These are phyloP conservation scores for Axilococcus clingmanii DNA, from an alignment of 139 green algal genomes.

Conservation along the genomic window DNA sequence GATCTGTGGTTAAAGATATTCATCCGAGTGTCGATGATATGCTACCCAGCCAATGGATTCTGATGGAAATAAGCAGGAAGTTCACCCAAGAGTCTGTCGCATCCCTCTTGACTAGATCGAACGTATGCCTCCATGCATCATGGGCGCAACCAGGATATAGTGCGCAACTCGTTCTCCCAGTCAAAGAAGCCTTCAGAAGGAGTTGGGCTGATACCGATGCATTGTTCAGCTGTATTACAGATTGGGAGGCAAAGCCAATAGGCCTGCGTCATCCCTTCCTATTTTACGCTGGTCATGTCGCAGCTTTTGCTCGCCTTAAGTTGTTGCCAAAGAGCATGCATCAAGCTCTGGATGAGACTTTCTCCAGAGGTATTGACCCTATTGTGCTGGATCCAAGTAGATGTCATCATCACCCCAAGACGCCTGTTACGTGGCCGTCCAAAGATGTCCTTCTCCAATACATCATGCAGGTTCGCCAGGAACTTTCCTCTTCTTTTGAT, in stretches of 20 bases:
- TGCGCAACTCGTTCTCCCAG: conserved; percentile 38
- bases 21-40: conserved; percentile 10
- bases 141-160: conserved; percentile 26
- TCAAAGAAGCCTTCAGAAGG: conserved; percentile 20
- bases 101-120: background rate
- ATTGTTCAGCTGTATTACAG: conserved; percentile 30
- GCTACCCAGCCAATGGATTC: conserved; percentile 27
- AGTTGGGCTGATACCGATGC: conserved; percentile 41
- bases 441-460: conserved; percentile 22
- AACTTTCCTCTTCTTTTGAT: background rate
- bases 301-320: conserved; percentile 28
- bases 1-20: background rate
- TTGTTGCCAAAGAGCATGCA: background rate
- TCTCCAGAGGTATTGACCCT: conserved; percentile 56
- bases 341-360: conserved; percentile 27
- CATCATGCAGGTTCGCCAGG: background rate
- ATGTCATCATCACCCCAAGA: conserved; percentile 46
- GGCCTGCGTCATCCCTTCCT: conserved; percentile 33
- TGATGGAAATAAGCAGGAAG: conserved; percentile 56
- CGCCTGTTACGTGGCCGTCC: conserved; percentile 32
- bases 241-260: conserved; percentile 51
- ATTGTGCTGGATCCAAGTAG: conserved; percentile 29
- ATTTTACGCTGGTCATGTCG: conserved; percentile 40
- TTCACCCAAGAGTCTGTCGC: conserved; percentile 24
- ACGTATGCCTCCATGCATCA: conserved; percentile 28